Base-by-base conservation (phyloP, 2,329 filamentous ascomycete genomes). In the Triangularia verruculosa region DNA sequence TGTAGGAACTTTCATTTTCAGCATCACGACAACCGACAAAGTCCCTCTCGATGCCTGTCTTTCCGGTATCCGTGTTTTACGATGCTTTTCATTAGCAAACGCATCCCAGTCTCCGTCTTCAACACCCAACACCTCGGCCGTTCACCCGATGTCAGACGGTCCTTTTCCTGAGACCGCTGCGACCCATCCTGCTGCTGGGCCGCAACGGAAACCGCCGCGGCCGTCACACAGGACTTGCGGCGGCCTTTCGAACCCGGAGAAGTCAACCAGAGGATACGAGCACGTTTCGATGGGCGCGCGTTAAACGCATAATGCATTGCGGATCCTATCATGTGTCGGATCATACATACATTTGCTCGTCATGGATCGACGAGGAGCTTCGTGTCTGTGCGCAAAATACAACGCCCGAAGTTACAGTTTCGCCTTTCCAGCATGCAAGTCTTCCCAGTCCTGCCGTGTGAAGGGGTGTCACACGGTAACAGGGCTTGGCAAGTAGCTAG, bases 391-490 rank as follows among this genome's bases (percentile, higher is more conserved):
- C 15, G 34, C 15, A 32, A 32, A 32, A 32, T 2, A 39, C 34
- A n/a, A n/a, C 1, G 47, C 8, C 17, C 20, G 47, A 24, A 12
- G 24, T 57, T 28, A 75, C 25, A 75, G 62, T 62, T 68, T 72
- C 15, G 73, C 73, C 59, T 71, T 71, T 8, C 72, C 72, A 1
- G 52, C 43, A 4, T 70, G 67, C 28, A 74, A 57, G 15, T 66
- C 71, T 20, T 83, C 80, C 86, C 87, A 90, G 68, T 91, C 85
- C 25, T 76, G 74, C 67, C 79, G 74, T 0, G 78, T 81, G 70
- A 89, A 91, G 0, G 83, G 79, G 6, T 1, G 78, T 80, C 24
- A n/a, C n/a, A n/a, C n/a, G n/a, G n/a, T n/a, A n/a, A n/a, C n/a
- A n/a, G n/a, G n/a, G n/a, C n/a, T n/a, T n/a, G n/a, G n/a, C n/a